phyloP scores from a whole-genome alignment of 306 rosid species.

The Clitoria ternatea region DNA sequence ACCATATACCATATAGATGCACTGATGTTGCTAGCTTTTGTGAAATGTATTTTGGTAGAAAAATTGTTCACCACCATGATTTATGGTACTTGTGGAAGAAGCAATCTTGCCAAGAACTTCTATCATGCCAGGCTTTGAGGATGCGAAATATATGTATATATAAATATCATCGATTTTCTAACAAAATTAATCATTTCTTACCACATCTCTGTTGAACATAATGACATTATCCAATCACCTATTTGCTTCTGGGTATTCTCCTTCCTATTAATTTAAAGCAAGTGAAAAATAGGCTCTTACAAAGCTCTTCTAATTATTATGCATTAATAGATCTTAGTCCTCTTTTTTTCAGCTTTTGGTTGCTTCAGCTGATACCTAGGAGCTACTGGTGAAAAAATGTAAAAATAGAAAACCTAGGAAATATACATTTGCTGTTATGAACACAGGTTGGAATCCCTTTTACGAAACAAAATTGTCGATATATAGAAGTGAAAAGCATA shows the following conservation, averaged over 20 bases:
- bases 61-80: slow-evolving; percentile 9
- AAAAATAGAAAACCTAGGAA: neutral
- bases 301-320: neutral
- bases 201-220: neutral
- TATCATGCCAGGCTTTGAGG: neutral
- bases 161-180: neutral
- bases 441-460: neutral
- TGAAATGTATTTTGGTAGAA: slow-evolving; percentile 16
- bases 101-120: neutral
- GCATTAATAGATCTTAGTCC: neutral
- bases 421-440: slow-evolving; percentile 1
- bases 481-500: slow-evolving; percentile 9
- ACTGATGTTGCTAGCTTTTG: slow-evolving; percentile 16
- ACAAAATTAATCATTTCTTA: slow-evolving; percentile 10
- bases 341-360: slow-evolving; percentile 13
- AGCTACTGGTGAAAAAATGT: neutral
- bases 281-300: slow-evolving; percentile 4
- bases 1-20: slow-evolving; percentile 7
- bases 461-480: neutral
- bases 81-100: slow-evolving; percentile 1
- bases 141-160: slow-evolving; percentile 2
- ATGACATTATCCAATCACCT: neutral
- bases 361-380: slow-evolving; percentile 18
- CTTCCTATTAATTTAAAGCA: neutral
- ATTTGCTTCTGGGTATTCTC: neutral